Evolutionary conservation across 1,284 basidiomycete species (phyloP).

Genomic region (Papiliotrema flavescens): DNA sequence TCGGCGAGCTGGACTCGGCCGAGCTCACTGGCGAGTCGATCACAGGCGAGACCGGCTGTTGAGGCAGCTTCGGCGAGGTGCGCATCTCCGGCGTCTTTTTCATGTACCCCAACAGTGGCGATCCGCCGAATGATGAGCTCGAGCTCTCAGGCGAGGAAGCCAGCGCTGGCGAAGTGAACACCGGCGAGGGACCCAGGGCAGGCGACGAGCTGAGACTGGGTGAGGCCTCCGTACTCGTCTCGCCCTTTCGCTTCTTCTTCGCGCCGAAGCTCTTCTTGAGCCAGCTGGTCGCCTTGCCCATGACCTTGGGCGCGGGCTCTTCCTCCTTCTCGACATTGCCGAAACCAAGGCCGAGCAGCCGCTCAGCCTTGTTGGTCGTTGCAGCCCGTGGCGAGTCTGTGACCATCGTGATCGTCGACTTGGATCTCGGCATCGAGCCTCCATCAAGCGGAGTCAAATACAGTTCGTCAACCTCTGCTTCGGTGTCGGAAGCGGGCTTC

Average conservation of each 20-base stretch:
- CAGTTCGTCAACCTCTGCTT: constrained; percentile 13
- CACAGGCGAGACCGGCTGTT: constrained; percentile 4
- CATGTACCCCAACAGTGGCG: background rate
- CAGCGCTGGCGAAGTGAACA: constrained; percentile 6
- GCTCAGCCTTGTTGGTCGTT: constrained; percentile 34
- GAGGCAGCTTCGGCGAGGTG: background rate
- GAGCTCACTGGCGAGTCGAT: constrained; percentile 6
- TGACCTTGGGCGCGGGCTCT: constrained; percentile 11
- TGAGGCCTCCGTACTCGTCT: background rate
- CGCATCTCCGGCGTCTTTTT: background rate
- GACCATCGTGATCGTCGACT: constrained; percentile 51
- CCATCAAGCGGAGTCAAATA: constrained; percentile 20
- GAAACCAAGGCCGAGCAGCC: constrained; percentile 35
- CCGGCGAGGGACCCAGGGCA: background rate
- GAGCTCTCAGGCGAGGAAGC: background rate
- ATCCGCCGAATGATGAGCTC: background rate
- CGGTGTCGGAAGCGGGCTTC: constrained; percentile 14
- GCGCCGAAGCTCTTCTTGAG: constrained; percentile 44
- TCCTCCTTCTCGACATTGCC: constrained; percentile 17
- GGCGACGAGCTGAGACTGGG: background rate
- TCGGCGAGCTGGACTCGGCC: constrained; percentile 1
- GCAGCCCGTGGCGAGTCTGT: constrained; percentile 31
- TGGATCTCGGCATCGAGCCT: constrained; percentile 27
- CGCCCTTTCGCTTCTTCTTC: constrained; percentile 25
- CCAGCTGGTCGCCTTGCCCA: constrained; percentile 45